Percentiles rank a stretch among this genome's conserved stretches.
phyloP scores from a whole-genome alignment of 306 rosid genomes.

The Sechiopsis laciniata region DNA sequence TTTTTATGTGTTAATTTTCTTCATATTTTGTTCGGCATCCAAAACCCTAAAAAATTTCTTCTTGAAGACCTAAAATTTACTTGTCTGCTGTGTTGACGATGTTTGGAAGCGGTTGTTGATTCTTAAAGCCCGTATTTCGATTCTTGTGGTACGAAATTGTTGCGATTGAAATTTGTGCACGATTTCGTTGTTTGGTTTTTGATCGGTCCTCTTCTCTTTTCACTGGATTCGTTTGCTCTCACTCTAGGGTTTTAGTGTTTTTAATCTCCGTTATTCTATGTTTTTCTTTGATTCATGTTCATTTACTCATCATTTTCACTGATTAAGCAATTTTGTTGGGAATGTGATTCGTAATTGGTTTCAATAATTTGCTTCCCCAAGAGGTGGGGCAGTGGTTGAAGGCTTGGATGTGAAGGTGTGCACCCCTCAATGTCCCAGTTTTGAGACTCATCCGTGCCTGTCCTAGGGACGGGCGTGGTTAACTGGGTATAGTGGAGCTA shows the following conservation, averaged over 20 bases:
- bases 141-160: not conserved
- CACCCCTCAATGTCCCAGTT: too few relatives aligned
- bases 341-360: slow-evolving; percentile 4
- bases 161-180: not conserved
- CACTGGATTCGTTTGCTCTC: not conserved
- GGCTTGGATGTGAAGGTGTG: too few relatives aligned
- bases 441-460: too few relatives aligned
- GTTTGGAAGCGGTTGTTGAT: not conserved
- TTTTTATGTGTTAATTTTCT: not conserved
- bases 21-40: not conserved
- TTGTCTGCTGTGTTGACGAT: not conserved
- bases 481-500: too few relatives aligned
- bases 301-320: too few relatives aligned
- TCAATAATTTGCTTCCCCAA: too few relatives aligned
- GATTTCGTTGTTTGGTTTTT: slow-evolving; percentile 6
- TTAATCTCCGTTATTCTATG: not conserved
- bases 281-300: not conserved
- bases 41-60: slow-evolving; percentile 5
- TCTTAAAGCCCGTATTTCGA: not conserved
- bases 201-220: not conserved
- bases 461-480: too few relatives aligned
- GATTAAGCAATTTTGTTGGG: not conserved
- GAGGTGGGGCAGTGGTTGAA: too few relatives aligned
- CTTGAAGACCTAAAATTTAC: not conserved
- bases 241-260: not conserved